These are phyloP conservation scores for Plasmodium malariae DNA, from an alignment of 169 alveolate genomes.

Conservation along the genomic window DNA sequence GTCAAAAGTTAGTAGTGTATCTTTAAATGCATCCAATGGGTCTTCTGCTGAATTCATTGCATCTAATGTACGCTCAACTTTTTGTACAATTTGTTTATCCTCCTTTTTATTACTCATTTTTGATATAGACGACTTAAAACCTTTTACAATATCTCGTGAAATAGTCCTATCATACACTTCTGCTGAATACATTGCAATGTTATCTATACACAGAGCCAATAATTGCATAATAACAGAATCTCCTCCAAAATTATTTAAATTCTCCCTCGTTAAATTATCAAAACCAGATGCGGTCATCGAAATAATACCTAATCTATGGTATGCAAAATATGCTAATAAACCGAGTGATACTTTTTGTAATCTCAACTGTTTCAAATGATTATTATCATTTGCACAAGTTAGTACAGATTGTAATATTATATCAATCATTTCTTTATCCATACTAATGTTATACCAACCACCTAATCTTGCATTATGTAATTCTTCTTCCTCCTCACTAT, in stretches of 20 bases:
- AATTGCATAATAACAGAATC: constrained; percentile 74
- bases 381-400: constrained; percentile 76
- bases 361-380: constrained; percentile 79
- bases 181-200: constrained; percentile 78
- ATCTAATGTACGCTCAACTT: constrained; percentile 68
- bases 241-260: constrained; percentile 78
- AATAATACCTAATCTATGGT: constrained; percentile 84
- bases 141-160: constrained; percentile 80
- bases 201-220: constrained; percentile 79
- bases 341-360: constrained; percentile 83
- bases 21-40: constrained; percentile 76
- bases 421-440: constrained; percentile 83
- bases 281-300: constrained; percentile 83
- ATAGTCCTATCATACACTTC: constrained; percentile 82
- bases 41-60: constrained; percentile 79
- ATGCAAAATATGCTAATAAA: constrained; percentile 82
- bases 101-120: constrained; percentile 81
- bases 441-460: constrained; percentile 86
- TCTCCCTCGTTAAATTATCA: constrained; percentile 66
- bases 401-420: constrained; percentile 77
- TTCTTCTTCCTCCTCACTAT: constrained; percentile 81
- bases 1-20: constrained; percentile 78
- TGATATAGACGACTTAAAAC: constrained; percentile 68
- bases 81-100: constrained; percentile 75
- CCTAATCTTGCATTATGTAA: constrained; percentile 63